phyloP scores from a whole-genome alignment of 2,329 filamentous ascomycete species.

The Dactylellina sp. region DNA sequence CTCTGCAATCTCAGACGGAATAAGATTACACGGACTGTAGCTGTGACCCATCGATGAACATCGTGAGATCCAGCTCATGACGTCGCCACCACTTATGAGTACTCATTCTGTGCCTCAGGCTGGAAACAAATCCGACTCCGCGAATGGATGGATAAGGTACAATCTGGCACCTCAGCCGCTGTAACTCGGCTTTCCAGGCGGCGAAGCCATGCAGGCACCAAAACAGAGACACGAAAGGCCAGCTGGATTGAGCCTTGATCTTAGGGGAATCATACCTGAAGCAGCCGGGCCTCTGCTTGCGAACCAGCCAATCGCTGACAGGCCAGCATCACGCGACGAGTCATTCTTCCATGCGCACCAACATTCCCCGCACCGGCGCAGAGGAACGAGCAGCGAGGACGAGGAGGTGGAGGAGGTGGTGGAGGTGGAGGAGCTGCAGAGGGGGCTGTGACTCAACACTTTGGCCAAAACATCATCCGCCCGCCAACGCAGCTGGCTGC shows the following conservation, averaged over 20 bases:
- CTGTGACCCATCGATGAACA: not conserved
- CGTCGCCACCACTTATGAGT: not conserved
- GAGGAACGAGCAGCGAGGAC: too few relatives aligned
- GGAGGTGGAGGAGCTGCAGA: too few relatives aligned
- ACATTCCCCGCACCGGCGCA: slow-evolving; percentile 23
- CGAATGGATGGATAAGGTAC: not conserved
- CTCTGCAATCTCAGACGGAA: not conserved
- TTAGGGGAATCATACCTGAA: slow-evolving; percentile 21
- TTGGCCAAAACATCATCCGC: slow-evolving; percentile 5
- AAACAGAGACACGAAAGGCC: not conserved
- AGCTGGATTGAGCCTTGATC: slow-evolving; percentile 21
- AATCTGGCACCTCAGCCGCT: slow-evolving; percentile 9
- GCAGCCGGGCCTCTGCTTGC: not conserved
- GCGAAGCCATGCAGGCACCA: not conserved
- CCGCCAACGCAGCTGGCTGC: slow-evolving; percentile 13
- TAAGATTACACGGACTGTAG: not conserved
- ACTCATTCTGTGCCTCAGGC: slow-evolving; percentile 5
- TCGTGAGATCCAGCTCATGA: slow-evolving; percentile 8
- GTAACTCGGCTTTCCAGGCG: not conserved
- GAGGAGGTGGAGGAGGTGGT: too few relatives aligned
- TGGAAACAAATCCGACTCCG: slow-evolving; percentile 16
- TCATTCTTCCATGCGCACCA: slow-evolving; percentile 23
- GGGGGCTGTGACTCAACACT: slow-evolving; percentile 52
- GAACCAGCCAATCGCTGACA: slow-evolving; percentile 7
- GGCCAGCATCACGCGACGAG: slow-evolving; percentile 36